Base-by-base conservation (phyloP, 2,329 filamentous ascomycete species). In the Xylaria arbuscula region DNA sequence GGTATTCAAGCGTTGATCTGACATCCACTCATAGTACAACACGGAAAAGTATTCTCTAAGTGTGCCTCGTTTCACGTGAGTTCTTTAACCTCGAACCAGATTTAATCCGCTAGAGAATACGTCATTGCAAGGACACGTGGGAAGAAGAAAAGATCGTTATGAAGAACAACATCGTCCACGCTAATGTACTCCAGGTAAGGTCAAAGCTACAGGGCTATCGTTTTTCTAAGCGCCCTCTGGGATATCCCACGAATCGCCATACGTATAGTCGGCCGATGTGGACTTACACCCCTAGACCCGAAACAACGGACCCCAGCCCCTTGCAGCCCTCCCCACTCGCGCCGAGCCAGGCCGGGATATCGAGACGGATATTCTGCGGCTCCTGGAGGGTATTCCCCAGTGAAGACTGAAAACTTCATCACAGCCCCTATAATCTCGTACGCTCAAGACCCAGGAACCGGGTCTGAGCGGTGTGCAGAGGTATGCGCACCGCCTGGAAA, bases 181-280 rank as follows among this genome's bases (percentile, higher is more conserved):
- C 28, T n/a, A 45, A 51, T 13, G 4, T 19, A 10, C 2, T 17
- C 3, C 22, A 34, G 9, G 36, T 2, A 6, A 24, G 24, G 17
- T n/a, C 19, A 47, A 47, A 47, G 45, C 19, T 47, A 47, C n/a
- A 47, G 45, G 9, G 7, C 19, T 19, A 51, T 50, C 32, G 6
- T 28, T 6, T 3, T 34, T 10, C n/a, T 60, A 51, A 55, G 69
- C 66, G 62, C 58, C 36, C 50, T 19, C 48, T 11, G 42, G 65
- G 56, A 70, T 60, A 61, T 71, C 54, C 70, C 68, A 68, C 70
- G 65, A 72, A 70, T 70, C 24, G 58, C 15, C 55, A 63, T n/a
- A n/a, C n/a, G n/a, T n/a, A n/a, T 56, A 28, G 42, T 36, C 56
- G 34, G 55, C 42, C 58, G 61, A 54, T 56, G 61, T 65, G 63